A percentile compares a stretch with the other conserved stretches of the same genome.
These are phyloP conservation scores for Rugonectria rugulosa DNA, from an alignment of 2,329 filamentous ascomycete genomes.

Conservation along the genomic window DNA sequence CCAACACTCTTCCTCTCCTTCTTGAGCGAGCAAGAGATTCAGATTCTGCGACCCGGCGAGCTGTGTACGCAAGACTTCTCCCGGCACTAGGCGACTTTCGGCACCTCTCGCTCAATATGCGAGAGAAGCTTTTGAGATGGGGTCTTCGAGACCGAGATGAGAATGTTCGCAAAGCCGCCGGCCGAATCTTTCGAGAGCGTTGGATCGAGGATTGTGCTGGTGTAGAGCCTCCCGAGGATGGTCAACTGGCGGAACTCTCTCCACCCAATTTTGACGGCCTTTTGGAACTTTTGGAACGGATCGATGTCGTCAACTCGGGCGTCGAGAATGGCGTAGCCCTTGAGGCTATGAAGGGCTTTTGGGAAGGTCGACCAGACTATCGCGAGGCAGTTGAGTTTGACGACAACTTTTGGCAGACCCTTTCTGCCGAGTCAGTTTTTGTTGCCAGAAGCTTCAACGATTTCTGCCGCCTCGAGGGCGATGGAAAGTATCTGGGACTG, in stretches of 20 bases:
- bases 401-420: slow-evolving; percentile 79
- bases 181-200: slow-evolving; percentile 88
- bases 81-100: slow-evolving; percentile 93
- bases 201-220: slow-evolving; percentile 97
- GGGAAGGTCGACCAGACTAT: slow-evolving; percentile 89
- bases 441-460: slow-evolving; percentile 93
- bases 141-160: slow-evolving; percentile 93
- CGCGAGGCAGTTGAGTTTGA: slow-evolving; percentile 75
- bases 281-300: slow-evolving; percentile 89
- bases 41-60: slow-evolving; percentile 82
- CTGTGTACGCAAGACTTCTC: slow-evolving; percentile 85
- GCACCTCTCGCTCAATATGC: slow-evolving; percentile 89
- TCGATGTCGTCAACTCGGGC: slow-evolving; percentile 91
- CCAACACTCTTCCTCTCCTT: slow-evolving; percentile 82
- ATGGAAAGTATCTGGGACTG: slow-evolving; percentile 76
- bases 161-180: slow-evolving; percentile 89
- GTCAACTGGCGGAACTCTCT: slow-evolving; percentile 62
- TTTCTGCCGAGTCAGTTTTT: slow-evolving; percentile 87
- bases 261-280: slow-evolving; percentile 82
- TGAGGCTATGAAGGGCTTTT: slow-evolving; percentile 95
- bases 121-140: slow-evolving; percentile 95
- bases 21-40: slow-evolving; percentile 91
- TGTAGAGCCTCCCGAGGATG: slow-evolving; percentile 64
- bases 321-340: slow-evolving; percentile 89
- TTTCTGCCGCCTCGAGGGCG: slow-evolving; percentile 79